Percentiles rank a stretch among this genome's conserved stretches.
These are phyloP conservation scores for Pelargonium australe DNA, from an alignment of 441 rosid genomes.

Conservation along the genomic window DNA sequence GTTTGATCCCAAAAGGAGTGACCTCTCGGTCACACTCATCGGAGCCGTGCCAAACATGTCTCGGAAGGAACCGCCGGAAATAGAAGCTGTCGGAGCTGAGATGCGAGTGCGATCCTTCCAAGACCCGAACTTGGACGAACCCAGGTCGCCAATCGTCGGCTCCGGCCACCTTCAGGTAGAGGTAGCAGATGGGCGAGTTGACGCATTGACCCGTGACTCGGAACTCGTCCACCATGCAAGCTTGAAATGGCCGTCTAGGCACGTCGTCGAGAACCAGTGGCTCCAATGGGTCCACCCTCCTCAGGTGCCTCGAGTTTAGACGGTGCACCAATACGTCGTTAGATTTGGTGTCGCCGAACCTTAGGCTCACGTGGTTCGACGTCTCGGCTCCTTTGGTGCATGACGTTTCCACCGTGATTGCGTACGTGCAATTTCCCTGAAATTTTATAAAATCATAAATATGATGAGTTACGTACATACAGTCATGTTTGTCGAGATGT, in stretches of 20 bases:
- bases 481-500: too few species aligned
- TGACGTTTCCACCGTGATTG: constrained; percentile 43
- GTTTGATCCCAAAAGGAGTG: constrained; percentile 44
- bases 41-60: constrained; percentile 42
- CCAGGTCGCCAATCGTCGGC: constrained; percentile 54
- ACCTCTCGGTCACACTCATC: constrained; percentile 39
- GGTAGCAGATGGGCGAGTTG: constrained; percentile 36
- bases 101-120: constrained; percentile 21
- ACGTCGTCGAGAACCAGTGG: constrained; percentile 34
- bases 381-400: constrained; percentile 43
- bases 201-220: constrained; percentile 34
- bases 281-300: constrained; percentile 36
- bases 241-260: constrained; percentile 35
- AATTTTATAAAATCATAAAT: not conserved
- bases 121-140: constrained; percentile 30
- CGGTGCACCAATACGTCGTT: constrained; percentile 35
- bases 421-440: constrained; percentile 38
- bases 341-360: constrained; percentile 42
- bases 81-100: constrained; percentile 35
- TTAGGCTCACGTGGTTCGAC: constrained; percentile 32
- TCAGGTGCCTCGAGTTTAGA: constrained; percentile 33
- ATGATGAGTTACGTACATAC: too few species aligned
- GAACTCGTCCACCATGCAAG: constrained; percentile 41
- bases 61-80: constrained; percentile 39
- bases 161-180: constrained; percentile 38